Percentiles rank a stretch among this genome's conserved stretches.
phyloP scores from a whole-genome alignment of 345 rosid species.

The Citrus unshiu region DNA sequence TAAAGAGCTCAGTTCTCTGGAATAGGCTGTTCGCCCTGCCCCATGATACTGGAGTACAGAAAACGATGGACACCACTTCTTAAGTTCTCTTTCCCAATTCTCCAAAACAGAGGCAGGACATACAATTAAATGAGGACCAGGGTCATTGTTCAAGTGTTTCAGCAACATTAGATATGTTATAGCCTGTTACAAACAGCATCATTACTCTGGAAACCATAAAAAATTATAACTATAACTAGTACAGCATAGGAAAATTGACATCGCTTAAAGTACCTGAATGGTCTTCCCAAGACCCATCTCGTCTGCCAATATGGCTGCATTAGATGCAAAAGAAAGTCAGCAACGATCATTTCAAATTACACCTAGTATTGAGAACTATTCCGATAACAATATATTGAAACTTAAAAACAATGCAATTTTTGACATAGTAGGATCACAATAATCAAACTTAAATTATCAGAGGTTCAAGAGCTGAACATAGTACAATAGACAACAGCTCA shows the following conservation, averaged over 20 bases:
- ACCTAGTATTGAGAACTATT: not conserved
- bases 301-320: conserved; percentile 93
- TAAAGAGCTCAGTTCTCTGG: conserved; percentile 73
- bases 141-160: conserved; percentile 71
- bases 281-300: conserved; percentile 99
- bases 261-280: conserved; percentile 62
- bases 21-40: conserved; percentile 66
- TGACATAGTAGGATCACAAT: not conserved
- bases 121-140: conserved; percentile 95
- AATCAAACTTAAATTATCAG: not conserved
- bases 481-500: not conserved
- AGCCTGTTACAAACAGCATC: conserved; percentile 48
- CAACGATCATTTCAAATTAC: conserved; percentile 7
- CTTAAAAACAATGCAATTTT: not conserved
- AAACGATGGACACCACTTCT: conserved; percentile 98
- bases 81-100: conserved; percentile 98
- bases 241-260: conserved; percentile 1
- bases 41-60: conserved; percentile 89
- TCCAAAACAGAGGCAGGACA: conserved; percentile 98
- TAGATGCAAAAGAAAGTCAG: conserved; percentile 22
- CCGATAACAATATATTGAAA: not conserved
- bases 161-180: conserved; percentile 79
- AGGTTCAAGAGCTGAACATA: not conserved
- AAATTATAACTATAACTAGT: not conserved
- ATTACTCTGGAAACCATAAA: conserved; percentile 12